Evolutionary conservation across 441 rosid genomes (phyloP), one percentile per base, ranked within the genome.

Genomic region (Mallotus repandus): DNA sequence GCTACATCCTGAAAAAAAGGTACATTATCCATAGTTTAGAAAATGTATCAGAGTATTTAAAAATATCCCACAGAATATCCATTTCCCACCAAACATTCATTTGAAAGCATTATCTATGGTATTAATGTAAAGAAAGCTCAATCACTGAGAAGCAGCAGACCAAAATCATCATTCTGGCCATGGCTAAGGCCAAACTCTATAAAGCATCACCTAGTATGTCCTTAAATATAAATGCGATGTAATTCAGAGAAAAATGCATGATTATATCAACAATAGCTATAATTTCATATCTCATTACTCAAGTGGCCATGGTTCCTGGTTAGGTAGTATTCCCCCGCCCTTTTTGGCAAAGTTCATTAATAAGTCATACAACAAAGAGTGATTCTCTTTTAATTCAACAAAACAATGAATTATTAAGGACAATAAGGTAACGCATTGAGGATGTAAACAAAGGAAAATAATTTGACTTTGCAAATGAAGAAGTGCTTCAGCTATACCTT

Each of bases 1-100:
- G 99, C 99, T 80, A 94, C 91, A 69, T 96, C 98, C 98, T 96
- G 38, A 72, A 71, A 52, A 52, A 32, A 35, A 6, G 18, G 7
- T 10, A 9, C n/a, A 11, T 25, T 41, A 38, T 38, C 53, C 35
- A 38, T 55, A 55, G 9, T 45, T 45, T 45, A 14, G 12, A n/a
- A 49, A 53, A 49, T 9, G 12, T 7, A 2, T 2, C 6, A 38
- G 49, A 66, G n/a, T 16, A 71, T 25, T 60, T 15, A 7, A 74
- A 52, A 43, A 57, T 43, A 56, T 38, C 38, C 18, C 45, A 14
- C 8, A 19, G 48, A 50, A 9, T 25, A 22, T 6, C 54, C 2
- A 29, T 9, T 56, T 65, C 8, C 19, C 10, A 54, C 48, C 3
- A 54, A 62, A 72, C 10, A 69, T 70, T 58, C 4, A 2, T n/a